These are phyloP conservation scores for Tetrastigma voinierianum DNA, from an alignment of 164 flowering plant species.

Conservation along the genomic window DNA sequence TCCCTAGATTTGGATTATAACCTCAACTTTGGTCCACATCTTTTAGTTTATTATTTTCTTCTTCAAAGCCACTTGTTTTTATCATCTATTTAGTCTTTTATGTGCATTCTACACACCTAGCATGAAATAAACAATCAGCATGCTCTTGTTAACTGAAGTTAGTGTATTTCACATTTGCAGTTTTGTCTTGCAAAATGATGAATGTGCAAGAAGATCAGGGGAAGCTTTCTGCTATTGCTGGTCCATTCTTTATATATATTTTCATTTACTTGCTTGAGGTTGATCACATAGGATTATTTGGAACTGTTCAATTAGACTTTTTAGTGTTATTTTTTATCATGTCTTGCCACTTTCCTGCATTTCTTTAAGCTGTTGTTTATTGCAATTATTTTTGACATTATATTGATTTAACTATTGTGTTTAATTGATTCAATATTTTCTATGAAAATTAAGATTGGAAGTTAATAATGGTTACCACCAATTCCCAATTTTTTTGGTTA, in stretches of 20 bases:
- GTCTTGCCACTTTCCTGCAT: background rate
- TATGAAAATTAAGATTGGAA: too few relatives aligned
- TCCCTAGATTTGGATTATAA: too few relatives aligned
- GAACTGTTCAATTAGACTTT: background rate
- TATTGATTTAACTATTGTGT: background rate
- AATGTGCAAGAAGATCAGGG: constrained; percentile 81
- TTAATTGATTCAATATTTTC: too few relatives aligned
- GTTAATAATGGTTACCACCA: too few relatives aligned
- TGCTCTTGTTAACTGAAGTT: background rate
- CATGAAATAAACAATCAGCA: background rate
- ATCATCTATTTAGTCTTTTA: background rate
- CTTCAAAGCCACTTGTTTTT: background rate
- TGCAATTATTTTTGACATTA: background rate
- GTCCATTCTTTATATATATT: constrained; percentile 29
- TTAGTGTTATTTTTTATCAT: background rate
- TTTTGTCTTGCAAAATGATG: constrained; percentile 91
- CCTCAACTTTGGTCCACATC: background rate
- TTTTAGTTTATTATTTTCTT: background rate
- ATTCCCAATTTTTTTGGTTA: too few relatives aligned
- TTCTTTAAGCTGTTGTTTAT: background rate
- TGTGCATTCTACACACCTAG: background rate
- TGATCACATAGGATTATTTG: background rate
- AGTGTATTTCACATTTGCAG: constrained; percentile 36
- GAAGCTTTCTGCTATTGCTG: constrained; percentile 90
- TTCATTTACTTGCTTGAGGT: background rate